phyloP scores from a whole-genome alignment of 371 early-diverging fungal species.

The Circinella umbellata region DNA sequence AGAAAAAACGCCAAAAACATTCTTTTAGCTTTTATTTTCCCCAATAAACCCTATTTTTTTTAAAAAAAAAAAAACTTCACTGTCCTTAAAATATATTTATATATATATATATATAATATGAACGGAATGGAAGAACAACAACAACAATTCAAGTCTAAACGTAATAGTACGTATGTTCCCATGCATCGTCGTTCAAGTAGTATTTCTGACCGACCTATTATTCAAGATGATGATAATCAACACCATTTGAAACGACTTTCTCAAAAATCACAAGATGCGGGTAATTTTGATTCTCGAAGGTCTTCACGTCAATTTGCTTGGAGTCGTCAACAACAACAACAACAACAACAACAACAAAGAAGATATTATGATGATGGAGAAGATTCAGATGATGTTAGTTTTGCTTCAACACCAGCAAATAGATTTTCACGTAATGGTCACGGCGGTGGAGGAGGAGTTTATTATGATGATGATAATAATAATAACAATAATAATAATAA shows the following conservation, averaged over 20 bases:
- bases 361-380: slow-evolving; percentile 16
- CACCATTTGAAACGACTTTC: slow-evolving; percentile 13
- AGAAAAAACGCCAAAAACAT: no score
- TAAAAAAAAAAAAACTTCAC: background rate
- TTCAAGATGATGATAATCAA: slow-evolving; percentile 23
- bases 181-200: slow-evolving; percentile 31
- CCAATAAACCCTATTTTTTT: background rate
- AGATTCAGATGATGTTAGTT: slow-evolving; percentile 20
- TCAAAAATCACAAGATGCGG: slow-evolving; percentile 9
- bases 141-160: background rate
- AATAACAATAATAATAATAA: no score
- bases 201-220: slow-evolving; percentile 7
- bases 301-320: slow-evolving; percentile 18
- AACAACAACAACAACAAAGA: slow-evolving; percentile 8
- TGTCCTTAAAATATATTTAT: background rate
- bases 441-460: background rate
- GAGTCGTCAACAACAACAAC: slow-evolving; percentile 17
- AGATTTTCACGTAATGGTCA: slow-evolving; percentile 8
- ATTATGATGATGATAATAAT: background rate
- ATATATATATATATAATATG: background rate
- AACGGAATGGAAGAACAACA: background rate
- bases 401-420: slow-evolving; percentile 21
- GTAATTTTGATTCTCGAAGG: slow-evolving; percentile 10
- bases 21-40: background rate
- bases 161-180: slow-evolving; percentile 33